Evolutionary conservation across 208 protist species (phyloP).

Genomic region (Acanthamoeba royreba): DNA sequence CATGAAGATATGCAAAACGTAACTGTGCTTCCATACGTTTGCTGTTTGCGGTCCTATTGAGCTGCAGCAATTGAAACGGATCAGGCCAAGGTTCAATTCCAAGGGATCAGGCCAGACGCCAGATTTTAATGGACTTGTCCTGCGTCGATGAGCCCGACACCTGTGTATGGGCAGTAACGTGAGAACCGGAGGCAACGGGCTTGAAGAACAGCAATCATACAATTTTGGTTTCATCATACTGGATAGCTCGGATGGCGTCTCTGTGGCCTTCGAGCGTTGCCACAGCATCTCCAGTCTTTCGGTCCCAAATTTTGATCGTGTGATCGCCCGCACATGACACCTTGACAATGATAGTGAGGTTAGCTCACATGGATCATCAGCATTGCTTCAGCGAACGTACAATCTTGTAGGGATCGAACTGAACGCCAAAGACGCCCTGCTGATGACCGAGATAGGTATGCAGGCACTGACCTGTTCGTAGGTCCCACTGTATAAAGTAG

Average conservation of each 20-base stretch:
- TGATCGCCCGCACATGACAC: conserved; percentile 30
- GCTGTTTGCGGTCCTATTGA: no score
- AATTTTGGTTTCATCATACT: conserved; percentile 17
- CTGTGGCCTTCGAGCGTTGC: background rate
- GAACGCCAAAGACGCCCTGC: background rate
- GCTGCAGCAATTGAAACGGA: no score
- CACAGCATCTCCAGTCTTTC: background rate
- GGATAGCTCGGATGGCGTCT: conserved; percentile 19
- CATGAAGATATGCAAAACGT: no score
- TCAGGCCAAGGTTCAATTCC: no score
- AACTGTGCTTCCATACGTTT: no score
- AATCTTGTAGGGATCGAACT: conserved; percentile 21
- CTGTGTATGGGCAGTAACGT: background rate
- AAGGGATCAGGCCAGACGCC: background rate
- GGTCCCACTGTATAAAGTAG: background rate
- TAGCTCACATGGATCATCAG: background rate
- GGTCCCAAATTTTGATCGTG: conserved; percentile 27
- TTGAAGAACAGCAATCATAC: background rate
- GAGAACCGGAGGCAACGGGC: background rate
- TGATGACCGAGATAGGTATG: background rate
- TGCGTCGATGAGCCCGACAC: conserved; percentile 15
- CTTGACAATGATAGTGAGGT: background rate
- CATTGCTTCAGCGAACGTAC: background rate
- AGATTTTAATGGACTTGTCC: conserved; percentile 18
- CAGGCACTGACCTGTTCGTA: background rate